Percentiles rank a stretch among this genome's conserved stretches.
Evolutionary conservation across 192 early-diverging fungal species (phyloP).

Genomic region (Coemansia sp.): DNA sequence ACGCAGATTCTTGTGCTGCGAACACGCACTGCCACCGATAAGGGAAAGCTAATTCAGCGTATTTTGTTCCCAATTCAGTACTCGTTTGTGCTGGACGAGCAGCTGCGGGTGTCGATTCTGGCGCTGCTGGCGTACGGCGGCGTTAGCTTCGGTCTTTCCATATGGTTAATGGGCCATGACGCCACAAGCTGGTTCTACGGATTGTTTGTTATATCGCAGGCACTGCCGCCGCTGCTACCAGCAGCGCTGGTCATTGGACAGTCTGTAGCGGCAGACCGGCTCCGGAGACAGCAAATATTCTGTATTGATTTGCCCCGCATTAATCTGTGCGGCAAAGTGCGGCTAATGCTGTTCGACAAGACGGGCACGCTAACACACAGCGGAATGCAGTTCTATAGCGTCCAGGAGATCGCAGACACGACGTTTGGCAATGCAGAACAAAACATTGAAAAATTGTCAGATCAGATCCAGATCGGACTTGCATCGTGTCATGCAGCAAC

Average conservation of each 20-base stretch:
- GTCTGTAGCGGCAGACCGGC: background rate
- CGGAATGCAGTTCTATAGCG: background rate
- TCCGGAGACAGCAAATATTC: background rate
- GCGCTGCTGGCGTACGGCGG: background rate
- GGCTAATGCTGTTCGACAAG: background rate
- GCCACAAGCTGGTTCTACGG: background rate
- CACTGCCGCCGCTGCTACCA: background rate
- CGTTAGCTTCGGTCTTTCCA: background rate
- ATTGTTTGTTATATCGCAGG: background rate
- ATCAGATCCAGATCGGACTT: background rate
- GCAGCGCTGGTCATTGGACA: background rate
- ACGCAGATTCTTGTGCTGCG: background rate
- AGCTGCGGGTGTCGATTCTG: background rate
- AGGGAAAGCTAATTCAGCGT: background rate
- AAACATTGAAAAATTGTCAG: background rate
- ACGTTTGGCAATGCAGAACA: background rate
- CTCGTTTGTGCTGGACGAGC: constrained; percentile 1
- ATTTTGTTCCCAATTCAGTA: background rate
- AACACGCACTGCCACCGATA: background rate
- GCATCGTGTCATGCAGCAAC: background rate
- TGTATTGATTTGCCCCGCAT: background rate
- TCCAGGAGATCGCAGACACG: background rate
- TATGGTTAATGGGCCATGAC: background rate
- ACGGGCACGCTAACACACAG: background rate
- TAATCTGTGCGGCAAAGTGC: background rate